Conservation (phyloP, 2,329 filamentous ascomycete species). For the Byssothecium circinans region DNA sequence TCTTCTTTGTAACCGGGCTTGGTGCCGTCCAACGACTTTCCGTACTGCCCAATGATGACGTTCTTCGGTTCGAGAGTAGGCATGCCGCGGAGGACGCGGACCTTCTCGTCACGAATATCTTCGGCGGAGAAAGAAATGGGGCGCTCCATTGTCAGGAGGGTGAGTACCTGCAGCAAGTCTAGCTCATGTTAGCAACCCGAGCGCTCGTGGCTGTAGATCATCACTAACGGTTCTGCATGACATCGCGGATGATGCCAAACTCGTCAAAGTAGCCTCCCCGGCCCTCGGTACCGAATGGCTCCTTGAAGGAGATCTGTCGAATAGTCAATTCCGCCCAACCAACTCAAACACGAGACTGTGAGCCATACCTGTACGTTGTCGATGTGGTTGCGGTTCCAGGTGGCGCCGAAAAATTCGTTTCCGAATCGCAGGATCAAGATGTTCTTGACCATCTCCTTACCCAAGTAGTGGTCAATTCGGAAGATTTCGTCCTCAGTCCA, state of each 20-base stretch:
- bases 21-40: conserved; percentile 89
- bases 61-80: conserved; percentile 97
- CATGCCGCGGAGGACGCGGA: conserved; percentile 91
- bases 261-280: conserved; percentile 99
- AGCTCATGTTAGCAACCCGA: not conserved
- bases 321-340: conserved; percentile 12
- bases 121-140: conserved; percentile 98
- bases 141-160: conserved; percentile 94
- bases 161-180: conserved; percentile 92
- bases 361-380: conserved; percentile 80
- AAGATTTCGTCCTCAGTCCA: conserved; percentile 99
- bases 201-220: not conserved
- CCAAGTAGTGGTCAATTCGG: conserved; percentile 98
- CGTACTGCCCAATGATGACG: conserved; percentile 98
- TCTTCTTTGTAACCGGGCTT: conserved; percentile 99
- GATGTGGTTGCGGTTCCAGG: conserved; percentile 99
- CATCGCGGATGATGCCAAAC: conserved; percentile 98
- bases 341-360: not conserved
- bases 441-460: conserved; percentile 99
- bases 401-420: conserved; percentile 97
- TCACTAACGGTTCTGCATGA: conserved; percentile 89
- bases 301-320: conserved; percentile 90
- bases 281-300: conserved; percentile 97
- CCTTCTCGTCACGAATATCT: conserved; percentile 98
- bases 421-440: conserved; percentile 97